phyloP scores from a whole-genome alignment of 2,329 filamentous ascomycete species.

The Colletotrichum truncatum region DNA sequence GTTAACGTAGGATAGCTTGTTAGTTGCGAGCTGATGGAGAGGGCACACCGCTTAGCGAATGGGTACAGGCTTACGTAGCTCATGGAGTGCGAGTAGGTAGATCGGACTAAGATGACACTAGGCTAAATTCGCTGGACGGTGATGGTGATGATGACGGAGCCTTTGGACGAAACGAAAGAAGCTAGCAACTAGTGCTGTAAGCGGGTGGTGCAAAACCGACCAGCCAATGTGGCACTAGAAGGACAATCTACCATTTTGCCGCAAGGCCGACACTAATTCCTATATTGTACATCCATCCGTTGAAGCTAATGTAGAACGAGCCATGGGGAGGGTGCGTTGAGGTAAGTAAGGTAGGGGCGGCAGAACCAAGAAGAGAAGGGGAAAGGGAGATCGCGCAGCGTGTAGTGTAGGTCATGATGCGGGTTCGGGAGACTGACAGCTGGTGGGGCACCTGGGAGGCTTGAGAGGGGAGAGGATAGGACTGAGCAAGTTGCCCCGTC shows the following conservation, averaged over 20 bases:
- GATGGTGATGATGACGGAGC: conserved; percentile 17
- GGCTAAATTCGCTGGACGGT: not conserved
- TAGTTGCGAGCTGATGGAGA: too few species aligned
- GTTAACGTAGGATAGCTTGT: conserved; percentile 5
- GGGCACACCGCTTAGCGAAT: too few species aligned
- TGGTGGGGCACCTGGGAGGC: not conserved
- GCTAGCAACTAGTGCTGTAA: not conserved
- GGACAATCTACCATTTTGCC: conserved; percentile 24
- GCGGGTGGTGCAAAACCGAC: not conserved
- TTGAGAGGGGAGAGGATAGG: not conserved
- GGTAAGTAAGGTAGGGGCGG: not conserved
- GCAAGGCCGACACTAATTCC: conserved; percentile 4
- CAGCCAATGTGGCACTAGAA: not conserved
- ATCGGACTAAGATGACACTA: conserved; percentile 9
- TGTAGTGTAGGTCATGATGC: not conserved
- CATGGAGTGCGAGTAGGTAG: not conserved
- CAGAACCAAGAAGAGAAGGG: not conserved
- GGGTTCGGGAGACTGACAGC: not conserved
- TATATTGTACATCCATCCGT: conserved; percentile 5
- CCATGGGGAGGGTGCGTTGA: not conserved
- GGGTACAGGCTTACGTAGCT: not conserved
- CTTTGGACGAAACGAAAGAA: not conserved
- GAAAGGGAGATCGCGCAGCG: not conserved
- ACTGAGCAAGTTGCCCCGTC: too few species aligned
- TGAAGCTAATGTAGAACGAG: not conserved